Evolutionary conservation across 2,329 filamentous ascomycete genomes (phyloP), one percentile per base, ranked within the genome.

Genomic region (Aureobasidium sp.): DNA sequence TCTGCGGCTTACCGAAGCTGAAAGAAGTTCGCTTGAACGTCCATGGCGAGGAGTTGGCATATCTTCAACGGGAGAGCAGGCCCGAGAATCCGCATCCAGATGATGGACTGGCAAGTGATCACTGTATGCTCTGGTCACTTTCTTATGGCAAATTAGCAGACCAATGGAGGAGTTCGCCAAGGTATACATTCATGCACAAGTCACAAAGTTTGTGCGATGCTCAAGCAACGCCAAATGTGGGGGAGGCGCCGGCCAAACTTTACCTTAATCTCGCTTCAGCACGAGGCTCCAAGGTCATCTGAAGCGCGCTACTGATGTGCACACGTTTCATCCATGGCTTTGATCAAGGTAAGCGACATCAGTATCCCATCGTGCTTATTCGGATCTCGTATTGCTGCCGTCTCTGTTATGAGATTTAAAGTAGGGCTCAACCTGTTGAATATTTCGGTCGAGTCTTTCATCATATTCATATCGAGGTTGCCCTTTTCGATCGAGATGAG

Each of bases 211-310:
- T 30, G n/a, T 35, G 16, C 42, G 25, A 47, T 14, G 21, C 21
- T n/a, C 35, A 38, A 19, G 35, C 22, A 45, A 47, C 42, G 42
- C 41, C 41, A 34, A 30, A 8, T 50, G 47, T 50, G 35, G 47
- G 47, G 47, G 25, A 32, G 34, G 45, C 34, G 45, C 25, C 24
- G 32, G 12, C 3, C 24, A 32, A 27, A 32, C 6, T 19, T 39
- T 30, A 27, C 24, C 29, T 32, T 21, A 35, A 44, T 53, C 29
- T 53, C 38, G 49, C 49, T 53, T 53, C 38, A 53, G 21, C n/a
- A 30, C 8, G 49, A 44, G 35, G 17, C 19, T 25, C 21, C 4
- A 1, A 24, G 7, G 19, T 6, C 35, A 19, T 35, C 47, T 40
- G 47, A 49, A 49, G 45, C 45, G 38, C 45, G 34, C 45, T 38